Evolutionary conservation across 495 filamentous ascomycete genomes (phyloP), one percentile per base, ranked within the genome.

Genomic region (Penicillium roqueforti): DNA sequence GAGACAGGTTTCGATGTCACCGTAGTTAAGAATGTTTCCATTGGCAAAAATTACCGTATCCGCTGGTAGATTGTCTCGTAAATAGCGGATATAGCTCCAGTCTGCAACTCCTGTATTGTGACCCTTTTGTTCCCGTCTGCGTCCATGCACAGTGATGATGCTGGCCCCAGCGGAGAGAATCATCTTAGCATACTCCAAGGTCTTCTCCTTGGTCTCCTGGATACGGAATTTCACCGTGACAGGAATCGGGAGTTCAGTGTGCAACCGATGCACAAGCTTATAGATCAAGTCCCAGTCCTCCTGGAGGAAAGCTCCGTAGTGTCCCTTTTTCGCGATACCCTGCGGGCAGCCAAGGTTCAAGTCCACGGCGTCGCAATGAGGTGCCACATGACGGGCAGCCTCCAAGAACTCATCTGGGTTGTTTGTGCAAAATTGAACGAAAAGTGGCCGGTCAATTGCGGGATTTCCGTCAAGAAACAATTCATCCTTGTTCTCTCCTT

Each of bases 301-400:
- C 63, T 99, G 93, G 37, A 99, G 71, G 62, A 96, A 98, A 9
- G 91, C 85, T 8, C 93, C 93, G 63, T 99, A 99, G 62, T 88
- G 85, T 4, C 93, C 93, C 61, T 84, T 88, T 59, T 80, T 80
- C 29, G 93, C 93, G 52, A 99, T 99, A 2, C 92, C 91, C 64
- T 99, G 93, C 2, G 93, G 93, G 74, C 93, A 99, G n/a, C 93
- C 93, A 1, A 99, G 80, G 66, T 99, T 99, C 57, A 99, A 74
- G 67, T 99, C 95, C 8, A 99, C 88, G 3, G 92, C 93, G 64
- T 99, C 93, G 66, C 91, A 96, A 71, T 88, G 87, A 1, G 88
- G 87, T 3, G 84, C 81, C 0, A 89, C 90, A 46, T 87, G 76
- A 20, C 79, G 75, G 3, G 92, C 92, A 2, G 92, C 91, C 32